A percentile compares a stretch with the other conserved stretches of the same genome.
phyloP scores from a whole-genome alignment of 768 basidiomycete genomes.

The Suillus alpinus region DNA sequence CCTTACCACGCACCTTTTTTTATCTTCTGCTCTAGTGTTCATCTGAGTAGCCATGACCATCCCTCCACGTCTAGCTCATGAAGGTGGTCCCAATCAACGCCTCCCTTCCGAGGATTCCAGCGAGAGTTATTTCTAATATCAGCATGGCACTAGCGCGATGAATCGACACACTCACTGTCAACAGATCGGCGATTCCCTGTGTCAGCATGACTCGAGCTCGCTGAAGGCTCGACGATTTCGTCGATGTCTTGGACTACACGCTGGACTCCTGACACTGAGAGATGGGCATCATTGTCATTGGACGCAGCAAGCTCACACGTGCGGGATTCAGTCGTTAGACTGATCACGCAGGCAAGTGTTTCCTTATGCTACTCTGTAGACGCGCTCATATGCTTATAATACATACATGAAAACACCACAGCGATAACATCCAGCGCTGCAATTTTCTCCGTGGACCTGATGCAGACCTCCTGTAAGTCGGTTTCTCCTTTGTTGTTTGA shows the following conservation, averaged over 20 bases:
- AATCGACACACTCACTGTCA: not conserved
- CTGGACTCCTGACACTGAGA: not conserved
- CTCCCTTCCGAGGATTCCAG: no score
- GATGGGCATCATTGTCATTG: not conserved
- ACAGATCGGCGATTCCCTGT: not conserved
- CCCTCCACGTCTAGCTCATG: no score
- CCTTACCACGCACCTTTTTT: no score
- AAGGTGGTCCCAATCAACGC: no score
- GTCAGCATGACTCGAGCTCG: not conserved
- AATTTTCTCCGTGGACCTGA: not conserved
- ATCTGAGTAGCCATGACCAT: no score
- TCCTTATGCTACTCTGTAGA: not conserved
- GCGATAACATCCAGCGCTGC: not conserved
- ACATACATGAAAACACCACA: not conserved
- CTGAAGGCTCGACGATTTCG: not conserved
- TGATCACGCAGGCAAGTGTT: not conserved
- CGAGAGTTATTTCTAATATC: no score
- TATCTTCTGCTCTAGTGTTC: no score
- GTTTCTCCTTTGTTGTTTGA: not conserved
- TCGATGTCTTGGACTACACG: not conserved
- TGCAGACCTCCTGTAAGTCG: not conserved
- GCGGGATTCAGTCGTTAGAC: not conserved
- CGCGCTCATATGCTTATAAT: not conserved
- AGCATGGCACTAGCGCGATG: no score
- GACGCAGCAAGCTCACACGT: not conserved